Evolutionary conservation across 2,329 filamentous ascomycete species (phyloP), one percentile per base, ranked within the genome.

Genomic region (Trichoderma semiorbis): DNA sequence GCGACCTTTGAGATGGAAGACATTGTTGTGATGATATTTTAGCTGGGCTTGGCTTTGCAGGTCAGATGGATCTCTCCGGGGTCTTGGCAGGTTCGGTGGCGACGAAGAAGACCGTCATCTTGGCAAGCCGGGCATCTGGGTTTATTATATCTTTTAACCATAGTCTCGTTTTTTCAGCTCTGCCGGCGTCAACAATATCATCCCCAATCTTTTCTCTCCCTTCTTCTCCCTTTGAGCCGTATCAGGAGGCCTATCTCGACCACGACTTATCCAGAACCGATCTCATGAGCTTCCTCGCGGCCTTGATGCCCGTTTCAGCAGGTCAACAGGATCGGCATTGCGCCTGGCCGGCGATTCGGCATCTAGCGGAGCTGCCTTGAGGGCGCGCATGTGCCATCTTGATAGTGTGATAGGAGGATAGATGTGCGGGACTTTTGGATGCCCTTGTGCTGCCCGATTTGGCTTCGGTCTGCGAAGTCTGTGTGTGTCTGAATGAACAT

Each of bases 311-410:
- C 63, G 36, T 72, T 76, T 71, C 18, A 73, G 75, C 64, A 76
- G 75, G 75, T 76, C 71, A 64, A 70, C 50, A 34, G 66, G 70
- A 72, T 74, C 75, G 68, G 64, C 65, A 66, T 43, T 69, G 72
- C 61, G n/a, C 32, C 32, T 57, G 36, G 28, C 60, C 74, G 72
- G 74, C 65, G 70, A 74, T 67, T 74, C 71, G 74, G 73, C 74
- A 73, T 63, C 71, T 11, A 3, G 57, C 73, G 43, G 26, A 53
- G 47, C 36, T 12, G 14, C 11, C 6, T 55, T 3, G 21, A 28
- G 24, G 50, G 69, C 69, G 53, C 69, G 72, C 70, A 73, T 72
- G 72, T 69, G 63, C 26, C 32, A 68, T 65, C 70, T 69, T 62
- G 58, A 57, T 30, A 24, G 21, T 30, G n/a, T 66, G 69, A 66